These are phyloP conservation scores for Oryza punctata DNA, from an alignment of 176 grass and related monocot genomes.

Conservation along the genomic window DNA sequence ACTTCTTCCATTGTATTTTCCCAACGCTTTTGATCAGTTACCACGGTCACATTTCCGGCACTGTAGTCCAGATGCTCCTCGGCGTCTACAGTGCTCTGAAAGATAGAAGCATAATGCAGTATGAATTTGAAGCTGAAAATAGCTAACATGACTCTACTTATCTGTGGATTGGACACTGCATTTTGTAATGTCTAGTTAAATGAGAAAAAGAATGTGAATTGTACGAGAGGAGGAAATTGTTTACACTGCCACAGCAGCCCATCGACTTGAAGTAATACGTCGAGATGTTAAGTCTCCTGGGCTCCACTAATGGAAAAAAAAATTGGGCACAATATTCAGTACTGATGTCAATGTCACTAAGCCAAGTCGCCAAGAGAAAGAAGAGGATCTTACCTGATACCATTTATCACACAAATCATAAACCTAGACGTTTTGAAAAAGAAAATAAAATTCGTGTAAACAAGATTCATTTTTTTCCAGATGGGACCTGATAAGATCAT, in stretches of 20 bases:
- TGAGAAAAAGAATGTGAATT: conserved; percentile 1
- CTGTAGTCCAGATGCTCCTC: conserved; percentile 60
- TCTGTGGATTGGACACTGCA: not conserved
- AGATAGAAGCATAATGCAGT: conserved; percentile 4
- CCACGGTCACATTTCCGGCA: conserved; percentile 45
- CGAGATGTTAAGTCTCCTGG: conserved; percentile 7
- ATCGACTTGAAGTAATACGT: conserved; percentile 34
- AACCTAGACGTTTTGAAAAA: not conserved
- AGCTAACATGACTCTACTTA: too few relatives aligned
- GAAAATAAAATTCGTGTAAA: not conserved
- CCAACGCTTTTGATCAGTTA: conserved; percentile 42
- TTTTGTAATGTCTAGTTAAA: not conserved
- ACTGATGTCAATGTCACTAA: not conserved
- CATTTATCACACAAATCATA: not conserved
- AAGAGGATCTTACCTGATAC: not conserved
- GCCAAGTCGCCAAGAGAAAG: not conserved
- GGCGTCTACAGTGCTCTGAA: conserved; percentile 42
- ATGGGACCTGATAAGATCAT: not conserved
- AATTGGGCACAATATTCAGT: not conserved
- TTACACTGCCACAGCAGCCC: conserved; percentile 66
- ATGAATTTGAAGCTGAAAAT: not conserved
- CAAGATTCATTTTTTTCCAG: not conserved
- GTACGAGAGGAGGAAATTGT: not conserved
- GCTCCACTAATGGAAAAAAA: not conserved
- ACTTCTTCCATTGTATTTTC: conserved; percentile 48